Evolutionary conservation across 2,329 filamentous ascomycete species (phyloP).

Genomic region (Neofusicoccum ribis): DNA sequence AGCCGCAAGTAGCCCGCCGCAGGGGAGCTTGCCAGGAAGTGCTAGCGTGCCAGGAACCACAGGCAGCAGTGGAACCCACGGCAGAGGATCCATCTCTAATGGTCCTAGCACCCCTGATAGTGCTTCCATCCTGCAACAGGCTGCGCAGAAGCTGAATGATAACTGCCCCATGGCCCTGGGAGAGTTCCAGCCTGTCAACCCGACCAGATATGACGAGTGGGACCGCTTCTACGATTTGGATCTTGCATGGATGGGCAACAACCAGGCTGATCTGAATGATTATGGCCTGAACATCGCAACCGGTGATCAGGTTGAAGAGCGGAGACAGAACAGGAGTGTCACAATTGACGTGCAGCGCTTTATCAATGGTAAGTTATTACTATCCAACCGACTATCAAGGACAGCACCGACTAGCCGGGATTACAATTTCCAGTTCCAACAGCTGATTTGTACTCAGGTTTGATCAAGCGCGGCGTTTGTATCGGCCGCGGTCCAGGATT

Average conservation of each 20-base stretch:
- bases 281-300: slow-evolving; percentile 17
- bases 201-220: slow-evolving; percentile 9
- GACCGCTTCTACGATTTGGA: slow-evolving; percentile 14
- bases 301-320: slow-evolving; percentile 21
- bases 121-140: background rate
- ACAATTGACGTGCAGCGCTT: slow-evolving; percentile 47
- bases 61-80: background rate
- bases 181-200: background rate
- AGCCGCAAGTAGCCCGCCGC: background rate
- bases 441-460: slow-evolving; percentile 26
- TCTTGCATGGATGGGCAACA: slow-evolving; percentile 14
- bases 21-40: background rate
- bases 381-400: background rate
- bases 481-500: slow-evolving; percentile 48
- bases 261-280: slow-evolving; percentile 17
- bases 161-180: background rate
- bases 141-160: background rate
- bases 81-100: background rate
- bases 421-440: background rate
- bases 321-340: slow-evolving; percentile 36
- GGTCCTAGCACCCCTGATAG: slow-evolving; percentile 5
- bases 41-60: background rate
- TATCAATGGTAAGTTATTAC: slow-evolving; percentile 42
- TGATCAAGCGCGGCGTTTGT: slow-evolving; percentile 42
- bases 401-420: background rate